Evolutionary conservation across 352 stramenopile species (phyloP).

Genomic region (Pythium scleroteichum): DNA sequence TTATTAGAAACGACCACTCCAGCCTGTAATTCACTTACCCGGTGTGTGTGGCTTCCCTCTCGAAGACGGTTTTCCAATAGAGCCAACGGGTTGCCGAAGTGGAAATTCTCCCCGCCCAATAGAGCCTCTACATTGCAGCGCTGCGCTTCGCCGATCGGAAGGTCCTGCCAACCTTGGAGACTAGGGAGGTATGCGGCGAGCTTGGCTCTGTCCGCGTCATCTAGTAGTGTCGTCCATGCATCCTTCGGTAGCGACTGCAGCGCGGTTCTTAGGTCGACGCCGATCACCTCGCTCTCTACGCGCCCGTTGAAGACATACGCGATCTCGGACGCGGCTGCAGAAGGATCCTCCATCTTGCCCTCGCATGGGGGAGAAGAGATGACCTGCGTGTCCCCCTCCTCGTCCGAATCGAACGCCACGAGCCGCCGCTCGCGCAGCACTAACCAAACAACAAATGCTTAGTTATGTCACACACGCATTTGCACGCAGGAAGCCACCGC

Average conservation of each 20-base stretch:
- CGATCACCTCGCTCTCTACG: constrained; percentile 9
- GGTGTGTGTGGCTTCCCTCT: background rate
- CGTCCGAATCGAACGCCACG: constrained; percentile 22
- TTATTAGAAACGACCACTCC: background rate
- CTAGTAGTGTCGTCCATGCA: constrained; percentile 21
- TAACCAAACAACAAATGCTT: background rate
- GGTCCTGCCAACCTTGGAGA: constrained; percentile 11
- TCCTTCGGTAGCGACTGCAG: constrained; percentile 11
- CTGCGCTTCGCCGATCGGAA: constrained; percentile 14
- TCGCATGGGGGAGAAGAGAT: background rate
- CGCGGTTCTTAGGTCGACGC: background rate
- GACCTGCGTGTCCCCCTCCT: constrained; percentile 4
- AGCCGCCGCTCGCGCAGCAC: constrained; percentile 11
- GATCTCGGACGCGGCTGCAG: background rate
- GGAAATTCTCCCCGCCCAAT: constrained; percentile 17
- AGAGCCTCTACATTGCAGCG: constrained; percentile 12
- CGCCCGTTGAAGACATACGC: constrained; percentile 2
- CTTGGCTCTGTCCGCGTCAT: constrained; percentile 2
- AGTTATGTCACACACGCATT: too few relatives aligned
- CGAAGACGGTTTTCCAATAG: background rate
- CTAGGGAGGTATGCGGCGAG: constrained; percentile 6
- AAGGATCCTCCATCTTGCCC: background rate
- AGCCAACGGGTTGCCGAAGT: constrained; percentile 21
- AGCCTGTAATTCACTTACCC: constrained; percentile 7
- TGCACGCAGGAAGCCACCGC: too few relatives aligned